phyloP scores from a whole-genome alignment of 1,139 yeast species.

The Geotrichum fermentans region DNA sequence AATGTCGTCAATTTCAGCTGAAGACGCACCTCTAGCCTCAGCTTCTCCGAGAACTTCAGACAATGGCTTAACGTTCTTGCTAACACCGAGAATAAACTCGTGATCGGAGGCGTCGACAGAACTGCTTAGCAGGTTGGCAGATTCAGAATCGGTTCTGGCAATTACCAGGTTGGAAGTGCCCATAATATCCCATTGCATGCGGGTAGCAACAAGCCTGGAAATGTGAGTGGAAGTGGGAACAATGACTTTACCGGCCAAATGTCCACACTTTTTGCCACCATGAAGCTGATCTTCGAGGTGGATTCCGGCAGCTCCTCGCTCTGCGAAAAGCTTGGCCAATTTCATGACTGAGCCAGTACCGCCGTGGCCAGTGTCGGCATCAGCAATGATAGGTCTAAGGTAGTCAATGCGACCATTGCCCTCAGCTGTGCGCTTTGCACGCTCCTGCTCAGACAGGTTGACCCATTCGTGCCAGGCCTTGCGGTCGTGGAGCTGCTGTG shows the following conservation, averaged over 20 bases:
- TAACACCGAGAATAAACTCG: constrained; percentile 49
- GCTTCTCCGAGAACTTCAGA: constrained; percentile 46
- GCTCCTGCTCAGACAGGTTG: constrained; percentile 35
- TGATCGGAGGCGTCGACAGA: constrained; percentile 56
- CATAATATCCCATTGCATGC: constrained; percentile 64
- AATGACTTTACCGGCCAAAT: constrained; percentile 56
- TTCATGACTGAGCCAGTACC: constrained; percentile 61
- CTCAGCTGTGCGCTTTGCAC: constrained; percentile 25
- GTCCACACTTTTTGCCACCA: constrained; percentile 65
- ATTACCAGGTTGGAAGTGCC: constrained; percentile 54
- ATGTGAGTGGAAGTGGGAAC: constrained; percentile 59
- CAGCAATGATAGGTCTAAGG: constrained; percentile 59
- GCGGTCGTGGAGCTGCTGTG: constrained; percentile 55
- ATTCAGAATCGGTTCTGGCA: constrained; percentile 60
- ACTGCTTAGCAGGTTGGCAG: constrained; percentile 51
- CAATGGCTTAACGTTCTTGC: constrained; percentile 42
- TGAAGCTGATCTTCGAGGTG: constrained; percentile 62
- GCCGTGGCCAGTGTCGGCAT: constrained; percentile 68
- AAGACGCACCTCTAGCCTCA: constrained; percentile 40
- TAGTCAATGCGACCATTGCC: constrained; percentile 44
- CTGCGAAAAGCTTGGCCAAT: constrained; percentile 58
- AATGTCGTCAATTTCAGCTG: constrained; percentile 37
- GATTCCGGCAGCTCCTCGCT: constrained; percentile 60
- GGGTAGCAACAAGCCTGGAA: constrained; percentile 52
- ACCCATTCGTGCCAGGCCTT: constrained; percentile 47